Evolutionary conservation across 2,329 filamentous ascomycete genomes (phyloP), one percentile per base, ranked within the genome.

Genomic region (Sporothrix inflata): DNA sequence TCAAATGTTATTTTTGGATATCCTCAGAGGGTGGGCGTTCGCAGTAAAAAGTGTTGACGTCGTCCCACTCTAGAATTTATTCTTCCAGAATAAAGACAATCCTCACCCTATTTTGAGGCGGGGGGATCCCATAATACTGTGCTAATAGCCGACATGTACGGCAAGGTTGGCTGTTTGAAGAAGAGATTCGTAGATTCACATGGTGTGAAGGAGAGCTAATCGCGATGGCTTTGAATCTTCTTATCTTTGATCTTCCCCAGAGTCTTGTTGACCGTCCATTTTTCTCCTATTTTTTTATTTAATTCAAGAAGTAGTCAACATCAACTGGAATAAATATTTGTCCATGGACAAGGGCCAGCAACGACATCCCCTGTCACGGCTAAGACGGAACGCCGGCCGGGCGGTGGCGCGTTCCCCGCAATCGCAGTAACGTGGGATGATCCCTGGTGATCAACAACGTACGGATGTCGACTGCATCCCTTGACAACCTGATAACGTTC

Each of bases 401-500:
- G 57, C 34, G 57, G 34, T 19, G 57, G 19, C 49, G 14, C 40
- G 57, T 19, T 40, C 6, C 60, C 60, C 60, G 60, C 60, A 65
- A 65, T 47, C 40, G 40, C 61, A 27, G 61, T 30, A 65, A 65
- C 61, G 61, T 65, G 38, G 61, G 61, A 47, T 65, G 40, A 65
- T 47, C 40, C 40, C 21, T 45, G 61, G 40, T 47, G 61, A 30
- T 67, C 45, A 38, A 27, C 61, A 49, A 45, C 65, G 45, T 49
- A 16, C n/a, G 65, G 65, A 21, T 63, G 57, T 38, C 19, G 21
- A 14, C 8, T 5, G 21, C 49, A 53, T 47, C 45, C 14, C 45
- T 19, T 47, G 57, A 63, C 42, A 63, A 60, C 27, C 6, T 1
- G 57, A 57, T 34, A 57, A 57, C 53, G 27, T 57, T 34, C 24